Percentiles rank a stretch among this genome's conserved stretches.
Conservation (phyloP, 2,329 filamentous ascomycete genomes). For the Juglanconis juglandina region DNA sequence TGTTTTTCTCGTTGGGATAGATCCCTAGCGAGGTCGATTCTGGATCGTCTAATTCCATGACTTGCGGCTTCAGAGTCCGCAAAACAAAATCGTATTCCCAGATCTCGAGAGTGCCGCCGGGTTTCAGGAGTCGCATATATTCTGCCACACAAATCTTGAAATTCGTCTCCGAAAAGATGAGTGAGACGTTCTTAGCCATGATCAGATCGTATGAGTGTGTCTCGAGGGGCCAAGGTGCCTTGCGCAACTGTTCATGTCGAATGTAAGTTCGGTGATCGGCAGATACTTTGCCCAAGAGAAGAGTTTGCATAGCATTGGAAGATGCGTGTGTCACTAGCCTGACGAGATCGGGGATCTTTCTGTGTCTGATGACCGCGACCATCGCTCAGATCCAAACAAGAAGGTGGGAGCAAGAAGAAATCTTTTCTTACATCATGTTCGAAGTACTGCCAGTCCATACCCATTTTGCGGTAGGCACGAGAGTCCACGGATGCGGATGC, state of each 20-base stretch:
- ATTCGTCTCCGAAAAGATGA: conserved; percentile 49
- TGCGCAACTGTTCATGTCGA: conserved; percentile 18
- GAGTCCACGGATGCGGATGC: not conserved
- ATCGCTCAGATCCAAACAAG: too few relatives aligned
- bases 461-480: conserved; percentile 1
- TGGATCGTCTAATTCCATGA: conserved; percentile 49
- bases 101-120: conserved; percentile 59
- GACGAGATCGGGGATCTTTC: too few relatives aligned
- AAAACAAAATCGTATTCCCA: conserved; percentile 64
- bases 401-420: too few relatives aligned
- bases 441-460: conserved; percentile 48
- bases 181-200: conserved; percentile 10
- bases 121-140: conserved; percentile 54
- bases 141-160: conserved; percentile 60
- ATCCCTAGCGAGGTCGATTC: not conserved
- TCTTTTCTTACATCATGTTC: conserved; percentile 54
- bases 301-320: too few relatives aligned
- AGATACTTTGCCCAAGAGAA: too few relatives aligned
- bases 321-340: too few relatives aligned
- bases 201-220: conserved; percentile 13
- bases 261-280: too few relatives aligned
- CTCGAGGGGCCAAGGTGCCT: conserved; percentile 46
- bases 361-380: too few relatives aligned
- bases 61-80: conserved; percentile 49
- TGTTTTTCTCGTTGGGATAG: conserved; percentile 42